Percentiles rank a stretch among this genome's conserved stretches.
Conservation (phyloP, 805 yeast species). For the Diddensiella transvaalensis region DNA sequence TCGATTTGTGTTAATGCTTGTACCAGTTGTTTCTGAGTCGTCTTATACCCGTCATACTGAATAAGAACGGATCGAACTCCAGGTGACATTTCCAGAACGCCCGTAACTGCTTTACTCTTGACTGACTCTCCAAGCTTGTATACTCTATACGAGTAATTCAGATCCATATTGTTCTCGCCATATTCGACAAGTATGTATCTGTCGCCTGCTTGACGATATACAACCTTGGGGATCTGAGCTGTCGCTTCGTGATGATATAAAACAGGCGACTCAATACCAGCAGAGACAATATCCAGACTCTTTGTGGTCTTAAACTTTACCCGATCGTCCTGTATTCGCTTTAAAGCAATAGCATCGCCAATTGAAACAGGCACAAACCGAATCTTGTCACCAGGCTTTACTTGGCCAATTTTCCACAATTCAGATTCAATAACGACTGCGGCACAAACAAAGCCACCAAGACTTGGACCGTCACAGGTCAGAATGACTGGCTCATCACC, state of each 20-base stretch:
- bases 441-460: constrained; percentile 96
- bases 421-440: constrained; percentile 95
- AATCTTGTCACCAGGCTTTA: constrained; percentile 87
- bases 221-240: constrained; percentile 60
- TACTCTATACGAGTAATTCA: constrained; percentile 80
- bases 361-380: constrained; percentile 75
- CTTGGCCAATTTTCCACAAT: constrained; percentile 98
- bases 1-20: constrained; percentile 70
- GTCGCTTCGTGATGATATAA: constrained; percentile 48
- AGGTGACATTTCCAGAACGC: constrained; percentile 92
- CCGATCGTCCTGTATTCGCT: constrained; percentile 51
- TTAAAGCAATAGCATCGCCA: constrained; percentile 63
- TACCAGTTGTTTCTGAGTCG: constrained; percentile 61
- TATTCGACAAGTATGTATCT: constrained; percentile 88
- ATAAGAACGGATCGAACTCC: constrained; percentile 94
- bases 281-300: constrained; percentile 41
- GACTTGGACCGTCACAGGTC: constrained; percentile 96
- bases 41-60: constrained; percentile 66
- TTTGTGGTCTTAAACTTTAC: constrained; percentile 27
- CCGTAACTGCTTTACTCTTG: constrained; percentile 53
- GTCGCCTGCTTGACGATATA: constrained; percentile 96
- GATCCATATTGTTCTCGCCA: constrained; percentile 84
- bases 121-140: constrained; percentile 77
- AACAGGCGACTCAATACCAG: constrained; percentile 56
- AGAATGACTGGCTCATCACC: constrained; percentile 98